Evolutionary conservation across 2,329 filamentous ascomycete genomes (phyloP).

Genomic region (Waltergamsia citrina): DNA sequence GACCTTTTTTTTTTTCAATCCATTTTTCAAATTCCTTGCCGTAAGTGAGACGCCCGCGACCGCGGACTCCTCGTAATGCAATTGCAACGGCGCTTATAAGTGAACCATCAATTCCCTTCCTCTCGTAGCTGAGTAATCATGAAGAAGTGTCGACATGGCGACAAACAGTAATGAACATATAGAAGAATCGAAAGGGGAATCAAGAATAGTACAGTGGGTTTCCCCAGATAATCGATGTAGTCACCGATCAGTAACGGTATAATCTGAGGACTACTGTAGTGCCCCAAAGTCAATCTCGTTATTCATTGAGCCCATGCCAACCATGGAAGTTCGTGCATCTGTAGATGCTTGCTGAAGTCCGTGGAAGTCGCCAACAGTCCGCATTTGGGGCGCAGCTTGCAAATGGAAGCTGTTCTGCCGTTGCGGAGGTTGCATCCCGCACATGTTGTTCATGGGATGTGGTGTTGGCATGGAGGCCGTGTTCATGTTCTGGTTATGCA

Average conservation of each 20-base stretch:
- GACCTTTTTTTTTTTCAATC: too few relatives aligned
- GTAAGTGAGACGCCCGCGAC: too few relatives aligned
- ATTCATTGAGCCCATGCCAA: slow-evolving; percentile 17
- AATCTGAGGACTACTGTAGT: not conserved
- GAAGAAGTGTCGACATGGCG: too few relatives aligned
- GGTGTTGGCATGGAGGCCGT: slow-evolving; percentile 12
- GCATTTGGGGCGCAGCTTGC: slow-evolving; percentile 14
- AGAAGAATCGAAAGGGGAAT: not conserved
- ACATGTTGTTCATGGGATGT: slow-evolving; percentile 18
- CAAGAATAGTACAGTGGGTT: not conserved
- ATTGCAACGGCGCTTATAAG: too few relatives aligned
- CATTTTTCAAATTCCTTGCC: too few relatives aligned
- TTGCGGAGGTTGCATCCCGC: slow-evolving; percentile 14
- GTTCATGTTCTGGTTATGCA: slow-evolving; percentile 14
- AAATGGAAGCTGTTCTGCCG: slow-evolving; percentile 23
- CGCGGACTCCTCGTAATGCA: too few relatives aligned
- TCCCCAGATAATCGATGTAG: not conserved
- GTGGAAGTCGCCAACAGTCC: slow-evolving; percentile 32
- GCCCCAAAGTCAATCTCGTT: slow-evolving; percentile 16
- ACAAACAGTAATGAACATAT: too few relatives aligned
- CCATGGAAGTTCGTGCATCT: slow-evolving; percentile 13
- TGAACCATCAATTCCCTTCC: too few relatives aligned
- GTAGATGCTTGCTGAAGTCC: slow-evolving; percentile 33
- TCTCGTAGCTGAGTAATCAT: too few relatives aligned
- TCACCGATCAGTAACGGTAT: too few relatives aligned